Conservation (phyloP, 1,284 basidiomycete species). For the Puccinia horiana region DNA sequence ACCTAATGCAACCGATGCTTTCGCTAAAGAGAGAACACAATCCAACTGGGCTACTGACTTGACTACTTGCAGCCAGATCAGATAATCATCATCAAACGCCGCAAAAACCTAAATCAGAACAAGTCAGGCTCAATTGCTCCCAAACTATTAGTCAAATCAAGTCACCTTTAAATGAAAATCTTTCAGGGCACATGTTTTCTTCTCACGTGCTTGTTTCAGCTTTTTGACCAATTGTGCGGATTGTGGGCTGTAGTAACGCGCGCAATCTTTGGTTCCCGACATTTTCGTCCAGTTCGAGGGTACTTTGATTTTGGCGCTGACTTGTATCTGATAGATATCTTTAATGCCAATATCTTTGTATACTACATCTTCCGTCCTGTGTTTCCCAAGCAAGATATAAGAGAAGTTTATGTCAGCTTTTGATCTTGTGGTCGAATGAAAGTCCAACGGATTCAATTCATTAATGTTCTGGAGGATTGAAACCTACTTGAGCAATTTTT, state of each 20-base stretch:
- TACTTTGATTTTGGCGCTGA: constrained; percentile 66
- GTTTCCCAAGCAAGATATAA: not conserved
- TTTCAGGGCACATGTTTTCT: constrained; percentile 73
- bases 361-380: constrained; percentile 51
- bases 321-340: constrained; percentile 81
- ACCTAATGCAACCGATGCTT: constrained; percentile 82
- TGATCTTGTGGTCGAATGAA: not conserved
- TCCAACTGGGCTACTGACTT: constrained; percentile 80
- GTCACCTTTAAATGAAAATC: constrained; percentile 69
- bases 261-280: constrained; percentile 71
- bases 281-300: constrained; percentile 82
- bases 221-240: constrained; percentile 71
- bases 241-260: constrained; percentile 73
- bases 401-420: not conserved
- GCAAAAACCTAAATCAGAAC: constrained; percentile 52
- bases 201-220: constrained; percentile 89
- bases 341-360: constrained; percentile 58
- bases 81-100: constrained; percentile 56
- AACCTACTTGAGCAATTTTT: constrained; percentile 49
- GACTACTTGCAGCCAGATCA: constrained; percentile 56
- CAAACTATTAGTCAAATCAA: not conserved
- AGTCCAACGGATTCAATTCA: not conserved
- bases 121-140: not conserved
- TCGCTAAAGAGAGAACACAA: constrained; percentile 88
- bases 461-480: not conserved